Percentiles rank a stretch among this genome's conserved stretches.
Conservation (phyloP, 164 flowering plant genomes). For the Euptelea pleiosperma region DNA sequence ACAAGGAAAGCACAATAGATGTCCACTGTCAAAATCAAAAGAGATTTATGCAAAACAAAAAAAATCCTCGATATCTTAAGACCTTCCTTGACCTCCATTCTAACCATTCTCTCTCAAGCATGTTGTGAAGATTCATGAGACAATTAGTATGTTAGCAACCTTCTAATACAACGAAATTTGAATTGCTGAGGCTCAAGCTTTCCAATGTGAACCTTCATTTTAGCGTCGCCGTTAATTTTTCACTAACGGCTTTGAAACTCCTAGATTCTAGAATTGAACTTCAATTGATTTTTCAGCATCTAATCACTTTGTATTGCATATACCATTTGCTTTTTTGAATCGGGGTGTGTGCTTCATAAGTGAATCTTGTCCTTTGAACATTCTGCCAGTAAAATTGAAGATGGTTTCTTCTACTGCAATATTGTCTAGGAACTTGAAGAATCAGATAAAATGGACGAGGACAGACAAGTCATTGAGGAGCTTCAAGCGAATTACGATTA, state of each 20-base stretch:
- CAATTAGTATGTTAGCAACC: neutral
- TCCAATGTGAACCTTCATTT: neutral
- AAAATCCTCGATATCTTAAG: too few relatives aligned
- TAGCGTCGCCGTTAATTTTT: neutral
- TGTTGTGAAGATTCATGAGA: neutral
- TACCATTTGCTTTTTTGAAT: constrained; percentile 7
- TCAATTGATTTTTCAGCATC: too few relatives aligned
- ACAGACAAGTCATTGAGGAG: constrained; percentile 84
- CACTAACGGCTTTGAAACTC: neutral
- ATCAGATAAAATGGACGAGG: constrained; percentile 98
- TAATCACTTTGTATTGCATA: neutral
- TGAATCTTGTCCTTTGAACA: constrained; percentile 9
- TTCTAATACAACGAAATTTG: neutral
- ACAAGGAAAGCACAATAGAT: too few relatives aligned
- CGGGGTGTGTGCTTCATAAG: constrained; percentile 3
- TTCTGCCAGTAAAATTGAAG: constrained; percentile 27
- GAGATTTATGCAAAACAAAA: too few relatives aligned
- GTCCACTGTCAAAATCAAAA: too few relatives aligned
- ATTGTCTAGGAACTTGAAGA: constrained; percentile 85
- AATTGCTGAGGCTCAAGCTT: too few relatives aligned
- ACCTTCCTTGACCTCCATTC: neutral
- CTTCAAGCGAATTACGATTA: constrained; percentile 57
- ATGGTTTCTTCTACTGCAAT: constrained; percentile 33
- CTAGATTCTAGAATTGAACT: neutral
- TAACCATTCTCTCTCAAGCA: neutral